phyloP scores from a whole-genome alignment of 768 basidiomycete genomes.

The Naematelia aurantialba region DNA sequence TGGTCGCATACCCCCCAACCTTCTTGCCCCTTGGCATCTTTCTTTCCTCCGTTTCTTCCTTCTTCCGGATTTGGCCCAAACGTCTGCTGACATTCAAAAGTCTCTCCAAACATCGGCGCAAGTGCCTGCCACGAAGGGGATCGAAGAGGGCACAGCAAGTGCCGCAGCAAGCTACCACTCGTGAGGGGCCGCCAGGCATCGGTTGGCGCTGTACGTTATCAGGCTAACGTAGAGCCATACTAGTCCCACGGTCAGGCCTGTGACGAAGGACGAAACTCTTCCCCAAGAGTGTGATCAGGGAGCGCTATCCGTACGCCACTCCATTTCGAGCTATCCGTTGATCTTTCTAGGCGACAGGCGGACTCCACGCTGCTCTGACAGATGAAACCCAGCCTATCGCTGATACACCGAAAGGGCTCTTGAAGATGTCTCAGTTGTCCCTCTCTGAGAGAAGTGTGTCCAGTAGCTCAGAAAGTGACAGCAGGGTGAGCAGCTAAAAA shows the following conservation, averaged over 20 bases:
- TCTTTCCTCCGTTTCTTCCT: not conserved
- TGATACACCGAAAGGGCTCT: not conserved
- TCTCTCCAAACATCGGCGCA: not conserved
- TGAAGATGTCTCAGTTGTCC: not conserved
- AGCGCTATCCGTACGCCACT: too few species aligned
- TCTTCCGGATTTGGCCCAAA: not conserved
- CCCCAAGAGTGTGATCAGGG: too few species aligned
- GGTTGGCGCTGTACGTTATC: too few species aligned
- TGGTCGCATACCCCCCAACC: conserved; percentile 3
- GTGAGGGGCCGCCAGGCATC: too few species aligned
- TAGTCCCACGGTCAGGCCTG: too few species aligned
- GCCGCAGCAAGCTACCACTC: too few species aligned
- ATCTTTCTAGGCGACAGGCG: not conserved
- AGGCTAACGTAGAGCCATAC: too few species aligned
- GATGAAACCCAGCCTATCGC: not conserved
- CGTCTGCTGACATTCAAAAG: not conserved
- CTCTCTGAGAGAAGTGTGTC: not conserved
- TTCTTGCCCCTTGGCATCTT: conserved; percentile 9
- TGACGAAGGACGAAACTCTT: too few species aligned
- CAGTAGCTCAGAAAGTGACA: not conserved
- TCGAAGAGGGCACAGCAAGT: too few species aligned
- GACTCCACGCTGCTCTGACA: not conserved
- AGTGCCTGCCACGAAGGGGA: not conserved
- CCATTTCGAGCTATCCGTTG: too few species aligned
- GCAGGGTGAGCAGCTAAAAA: not conserved